Evolutionary conservation across 495 filamentous ascomycete genomes (phyloP).

Genomic region (Tuber umbilicatum): DNA sequence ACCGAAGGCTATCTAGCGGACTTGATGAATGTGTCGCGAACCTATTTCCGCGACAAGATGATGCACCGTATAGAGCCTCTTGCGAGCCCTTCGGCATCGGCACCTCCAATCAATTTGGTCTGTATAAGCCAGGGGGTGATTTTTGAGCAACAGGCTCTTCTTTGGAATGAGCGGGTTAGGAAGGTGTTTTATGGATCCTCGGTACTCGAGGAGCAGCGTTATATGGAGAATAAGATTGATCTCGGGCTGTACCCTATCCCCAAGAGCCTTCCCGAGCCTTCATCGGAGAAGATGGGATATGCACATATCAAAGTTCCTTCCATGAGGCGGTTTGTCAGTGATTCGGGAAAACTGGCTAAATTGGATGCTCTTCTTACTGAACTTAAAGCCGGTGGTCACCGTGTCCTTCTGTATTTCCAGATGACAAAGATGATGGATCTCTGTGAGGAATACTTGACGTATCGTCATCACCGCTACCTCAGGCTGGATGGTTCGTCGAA

Average conservation of each 20-base stretch:
- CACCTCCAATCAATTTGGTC: slow-evolving; percentile 78
- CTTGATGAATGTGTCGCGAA: slow-evolving; percentile 71
- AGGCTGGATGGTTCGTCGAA: slow-evolving; percentile 97
- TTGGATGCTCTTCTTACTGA: slow-evolving; percentile 79
- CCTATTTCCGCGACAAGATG: slow-evolving; percentile 60
- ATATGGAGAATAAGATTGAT: slow-evolving; percentile 64
- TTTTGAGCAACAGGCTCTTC: slow-evolving; percentile 61
- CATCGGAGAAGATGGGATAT: slow-evolving; percentile 71
- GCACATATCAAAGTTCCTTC: slow-evolving; percentile 88
- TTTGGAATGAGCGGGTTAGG: slow-evolving; percentile 74
- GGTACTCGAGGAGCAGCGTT: slow-evolving; percentile 60
- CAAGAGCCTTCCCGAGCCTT: slow-evolving; percentile 65
- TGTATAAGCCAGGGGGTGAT: slow-evolving; percentile 62
- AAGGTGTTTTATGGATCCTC: slow-evolving; percentile 65
- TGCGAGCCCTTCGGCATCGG: slow-evolving; percentile 64
- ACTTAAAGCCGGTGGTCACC: slow-evolving; percentile 86
- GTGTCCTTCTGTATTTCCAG: slow-evolving; percentile 99
- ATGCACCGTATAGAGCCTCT: slow-evolving; percentile 73
- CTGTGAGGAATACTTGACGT: slow-evolving; percentile 98
- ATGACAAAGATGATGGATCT: slow-evolving; percentile 99
- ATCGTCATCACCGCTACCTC: slow-evolving; percentile 97
- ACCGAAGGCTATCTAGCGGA: slow-evolving; percentile 63
- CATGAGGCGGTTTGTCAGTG: slow-evolving; percentile 98
- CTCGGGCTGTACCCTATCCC: slow-evolving; percentile 56
- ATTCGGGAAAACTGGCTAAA: slow-evolving; percentile 91